phyloP scores from a whole-genome alignment of 768 basidiomycete genomes.

The Cystobasidium onofrii region DNA sequence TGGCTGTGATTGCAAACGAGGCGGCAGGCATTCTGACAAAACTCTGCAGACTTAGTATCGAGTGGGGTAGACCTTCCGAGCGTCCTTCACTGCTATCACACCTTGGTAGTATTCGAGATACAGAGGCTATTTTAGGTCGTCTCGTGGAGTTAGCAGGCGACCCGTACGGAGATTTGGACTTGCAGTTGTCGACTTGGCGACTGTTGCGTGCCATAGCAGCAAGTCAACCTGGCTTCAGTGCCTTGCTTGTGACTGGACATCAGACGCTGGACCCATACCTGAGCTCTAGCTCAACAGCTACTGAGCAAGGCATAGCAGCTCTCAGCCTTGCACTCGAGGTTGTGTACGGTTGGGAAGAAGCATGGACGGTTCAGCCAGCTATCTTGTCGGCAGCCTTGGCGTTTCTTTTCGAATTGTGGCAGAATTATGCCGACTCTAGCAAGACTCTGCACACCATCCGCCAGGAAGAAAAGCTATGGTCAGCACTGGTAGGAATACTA shows the following conservation, averaged over 20 bases:
- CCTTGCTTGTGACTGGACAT: conserved; percentile 67
- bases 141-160: conserved; percentile 31
- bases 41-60: conserved; percentile 1
- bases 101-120: conserved; percentile 65
- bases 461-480: conserved; percentile 61
- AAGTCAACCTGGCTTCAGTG: conserved; percentile 74
- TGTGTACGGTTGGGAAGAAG: conserved; percentile 61
- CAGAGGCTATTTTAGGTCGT: conserved; percentile 40
- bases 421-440: conserved; percentile 68
- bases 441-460: conserved; percentile 55
- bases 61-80: conserved; percentile 42
- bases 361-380: conserved; percentile 70
- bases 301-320: conserved; percentile 53
- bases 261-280: conserved; percentile 45
- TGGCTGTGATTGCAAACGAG: background rate
- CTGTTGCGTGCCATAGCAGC: conserved; percentile 73
- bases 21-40: conserved; percentile 32
- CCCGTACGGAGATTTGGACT: conserved; percentile 40
- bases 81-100: conserved; percentile 69
- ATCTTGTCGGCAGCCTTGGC: conserved; percentile 64
- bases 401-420: conserved; percentile 71
- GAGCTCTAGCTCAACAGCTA: conserved; percentile 40
- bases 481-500: conserved; percentile 42
- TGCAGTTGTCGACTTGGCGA: conserved; percentile 71
- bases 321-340: conserved; percentile 61